Evolutionary conservation across 805 yeast species (phyloP), one percentile per base, ranked within the genome.

Genomic region (Hanseniaspora opuntiae): DNA sequence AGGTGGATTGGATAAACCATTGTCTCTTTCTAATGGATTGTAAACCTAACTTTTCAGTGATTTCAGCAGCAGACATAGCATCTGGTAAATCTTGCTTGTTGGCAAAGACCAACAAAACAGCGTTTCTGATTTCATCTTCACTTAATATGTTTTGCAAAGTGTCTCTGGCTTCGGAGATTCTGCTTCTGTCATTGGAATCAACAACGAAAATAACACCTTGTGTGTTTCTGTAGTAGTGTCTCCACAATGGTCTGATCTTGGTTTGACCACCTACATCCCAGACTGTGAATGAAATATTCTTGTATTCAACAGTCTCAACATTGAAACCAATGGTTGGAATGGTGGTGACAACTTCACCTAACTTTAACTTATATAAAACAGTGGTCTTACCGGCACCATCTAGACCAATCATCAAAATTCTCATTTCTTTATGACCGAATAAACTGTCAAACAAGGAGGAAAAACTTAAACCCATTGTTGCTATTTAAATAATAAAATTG

Each of bases 251-350:
- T 76, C 97, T 86, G 68, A 90, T 90, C 75, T 89, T 89, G 73
- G 88, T 96, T 77, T 90, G 97, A 80, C 97, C 97, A 84, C 97
- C 97, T 63, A 89, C 96, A 80, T 90, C 97, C 97, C 97, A 88
- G 60, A 88, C 96, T 57, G 96, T 87, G 75, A 88, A 88, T 44
- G 95, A 84, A 71, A 88, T 86, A 82, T 88, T 88, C 76, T 88
- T 88, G 78, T 88, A 87, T 76, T 88, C 96, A 65, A 88, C 96
- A 58, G 96, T 88, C 74, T 88, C 97, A 63, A 88, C 97, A 71
- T 88, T 88, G 82, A 88, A 88, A 66, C 97, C 96, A 71, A 88
- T 87, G 61, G 96, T 88, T 72, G 96, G 96, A 67, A 87, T 88
- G 50, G 96, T 88, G 64, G 95, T 87, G 66, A 88, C 95, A 65